phyloP scores from a whole-genome alignment of 1,284 basidiomycete genomes.

The Sphaerobolus stellatus region DNA sequence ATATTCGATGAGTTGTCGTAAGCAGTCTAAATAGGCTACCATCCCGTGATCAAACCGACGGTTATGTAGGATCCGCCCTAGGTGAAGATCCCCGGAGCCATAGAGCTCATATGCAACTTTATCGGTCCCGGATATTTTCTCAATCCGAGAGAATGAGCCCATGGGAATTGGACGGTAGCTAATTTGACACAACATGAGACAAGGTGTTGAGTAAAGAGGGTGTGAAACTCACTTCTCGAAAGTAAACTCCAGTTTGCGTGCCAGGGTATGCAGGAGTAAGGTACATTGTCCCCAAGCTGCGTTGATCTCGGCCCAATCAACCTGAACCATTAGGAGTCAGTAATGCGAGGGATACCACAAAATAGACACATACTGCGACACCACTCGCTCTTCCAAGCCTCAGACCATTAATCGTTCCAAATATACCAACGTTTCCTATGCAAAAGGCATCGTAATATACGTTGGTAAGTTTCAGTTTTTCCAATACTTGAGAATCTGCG shows the following conservation, averaged over 20 bases:
- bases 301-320: constrained; percentile 99
- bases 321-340: constrained; percentile 42
- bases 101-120: constrained; percentile 87
- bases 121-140: constrained; percentile 71
- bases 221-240: constrained; percentile 70
- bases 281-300: constrained; percentile 98
- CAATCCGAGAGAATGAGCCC: constrained; percentile 91
- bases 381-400: constrained; percentile 84
- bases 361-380: constrained; percentile 53
- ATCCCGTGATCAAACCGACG: constrained; percentile 95
- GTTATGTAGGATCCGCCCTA: constrained; percentile 88
- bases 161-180: constrained; percentile 89
- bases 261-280: constrained; percentile 88
- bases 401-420: constrained; percentile 96
- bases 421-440: constrained; percentile 91
- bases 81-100: constrained; percentile 86
- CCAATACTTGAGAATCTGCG: constrained; percentile 71
- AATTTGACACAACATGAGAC: constrained; percentile 1
- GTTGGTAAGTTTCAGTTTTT: constrained; percentile 89
- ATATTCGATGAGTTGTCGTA: constrained; percentile 87
- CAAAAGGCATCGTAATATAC: constrained; percentile 99
- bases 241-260: constrained; percentile 82
- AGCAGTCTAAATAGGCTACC: constrained; percentile 92
- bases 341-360: not conserved
- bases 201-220: constrained; percentile 5